Evolutionary conservation across 345 rosid species (phyloP), one percentile per base, ranked within the genome.

Genomic region (Hypericum perforatum): DNA sequence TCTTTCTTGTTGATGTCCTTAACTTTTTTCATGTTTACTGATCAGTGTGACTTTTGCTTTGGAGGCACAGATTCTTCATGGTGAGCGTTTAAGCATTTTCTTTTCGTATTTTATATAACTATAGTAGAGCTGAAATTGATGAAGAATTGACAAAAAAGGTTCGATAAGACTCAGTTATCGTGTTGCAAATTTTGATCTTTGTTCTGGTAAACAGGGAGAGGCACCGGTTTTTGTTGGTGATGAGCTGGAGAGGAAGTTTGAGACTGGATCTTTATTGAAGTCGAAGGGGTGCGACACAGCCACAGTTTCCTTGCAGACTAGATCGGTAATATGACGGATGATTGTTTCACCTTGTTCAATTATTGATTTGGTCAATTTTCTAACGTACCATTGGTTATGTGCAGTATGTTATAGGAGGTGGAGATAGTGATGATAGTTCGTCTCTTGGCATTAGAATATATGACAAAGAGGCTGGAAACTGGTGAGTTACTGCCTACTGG

Each of bases 321-420:
- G 75, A 72, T 74, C 67, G 43, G 98, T 91, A 81, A 46, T 65
- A 48, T 39, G 46, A 10, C 41, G 40, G 46, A 58, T 53, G 43
- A 57, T 41, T 52, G 45, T 39, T 60, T 41, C 32, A n/a, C 56
- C 22, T 44, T 40, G 41, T 53, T 52, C 15, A 48, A 44, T 45
- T 2, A 8, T 64, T 61, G 22, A 42, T 55, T 47, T 38, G 66
- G 43, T 70, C 62, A 44, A 63, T 58, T 56, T 45, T 38, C 55
- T 52, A 49, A 12, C 56, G 46, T 37, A 54, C 60, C 37, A 54
- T 39, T 41, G 54, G 59, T 37, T 57, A 22, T 61, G 69, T 66
- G 68, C 77, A 92, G 98, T 88, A 78, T 73, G 73, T 78, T 66
- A 73, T 87, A 56, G 85, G 81, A 55, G 71, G 72, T 60, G 61